Evolutionary conservation across 1,284 basidiomycete species (phyloP).

Genomic region (Pseudozyma thailandica): DNA sequence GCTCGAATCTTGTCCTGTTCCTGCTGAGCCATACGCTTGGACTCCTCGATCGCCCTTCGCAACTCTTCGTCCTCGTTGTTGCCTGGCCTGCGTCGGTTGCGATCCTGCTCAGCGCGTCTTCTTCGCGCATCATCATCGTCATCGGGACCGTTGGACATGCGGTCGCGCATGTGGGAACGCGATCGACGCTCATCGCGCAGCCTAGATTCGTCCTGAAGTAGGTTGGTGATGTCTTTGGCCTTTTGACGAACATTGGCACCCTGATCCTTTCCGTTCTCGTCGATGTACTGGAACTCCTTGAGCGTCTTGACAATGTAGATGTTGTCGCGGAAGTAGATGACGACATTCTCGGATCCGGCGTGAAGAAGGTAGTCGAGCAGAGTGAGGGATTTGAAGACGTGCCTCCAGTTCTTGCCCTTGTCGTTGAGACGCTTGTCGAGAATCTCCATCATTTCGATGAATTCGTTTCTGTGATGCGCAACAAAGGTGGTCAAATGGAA

Average conservation of each 20-base stretch:
- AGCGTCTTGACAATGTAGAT: conserved; percentile 98
- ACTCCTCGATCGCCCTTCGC: conserved; percentile 70
- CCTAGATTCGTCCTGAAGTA: conserved; percentile 87
- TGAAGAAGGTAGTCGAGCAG: conserved; percentile 96
- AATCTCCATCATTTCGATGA: conserved; percentile 99
- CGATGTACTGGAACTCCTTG: conserved; percentile 97
- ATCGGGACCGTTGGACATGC: conserved; percentile 75
- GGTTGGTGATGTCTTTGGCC: conserved; percentile 97
- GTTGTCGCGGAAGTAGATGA: conserved; percentile 97
- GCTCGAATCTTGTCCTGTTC: conserved; percentile 61
- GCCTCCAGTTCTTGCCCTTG: conserved; percentile 99
- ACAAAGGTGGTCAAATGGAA: neutral
- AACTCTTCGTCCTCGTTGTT: conserved; percentile 72
- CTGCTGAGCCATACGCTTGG: conserved; percentile 68
- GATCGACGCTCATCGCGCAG: conserved; percentile 85
- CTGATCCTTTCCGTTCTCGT: conserved; percentile 95
- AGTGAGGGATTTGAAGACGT: conserved; percentile 99
- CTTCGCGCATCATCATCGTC: conserved; percentile 75
- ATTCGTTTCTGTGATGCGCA: conserved; percentile 79
- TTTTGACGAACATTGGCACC: conserved; percentile 97
- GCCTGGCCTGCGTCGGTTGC: conserved; percentile 33
- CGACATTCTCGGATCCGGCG: conserved; percentile 96
- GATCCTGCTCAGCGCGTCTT: conserved; percentile 43
- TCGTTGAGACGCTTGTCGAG: conserved; percentile 98
- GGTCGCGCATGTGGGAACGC: conserved; percentile 91